A percentile compares a stretch with the other conserved stretches of the same genome.
Conservation (phyloP, 2,329 filamentous ascomycete species). For the Colletotrichum sp. region DNA sequence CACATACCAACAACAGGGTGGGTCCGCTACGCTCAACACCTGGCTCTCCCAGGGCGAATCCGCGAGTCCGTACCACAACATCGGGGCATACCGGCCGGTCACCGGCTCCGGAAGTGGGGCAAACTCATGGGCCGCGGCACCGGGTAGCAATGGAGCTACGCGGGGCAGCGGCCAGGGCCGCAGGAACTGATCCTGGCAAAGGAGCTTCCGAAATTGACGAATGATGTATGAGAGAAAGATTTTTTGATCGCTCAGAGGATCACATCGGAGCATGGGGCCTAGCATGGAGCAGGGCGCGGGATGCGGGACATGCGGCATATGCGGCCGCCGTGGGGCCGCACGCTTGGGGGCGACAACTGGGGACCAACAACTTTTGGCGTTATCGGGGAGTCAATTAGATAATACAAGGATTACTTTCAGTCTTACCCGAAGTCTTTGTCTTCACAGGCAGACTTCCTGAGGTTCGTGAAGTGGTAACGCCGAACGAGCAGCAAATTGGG, state of each 20-base stretch:
- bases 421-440: not conserved
- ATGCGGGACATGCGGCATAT: not conserved
- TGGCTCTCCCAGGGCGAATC: not conserved
- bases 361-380: not conserved
- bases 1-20: not conserved
- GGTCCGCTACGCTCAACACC: not conserved
- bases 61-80: not conserved
- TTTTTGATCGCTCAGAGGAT: not conserved
- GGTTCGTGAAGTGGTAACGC: not conserved
- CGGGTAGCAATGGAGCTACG: slow-evolving; percentile 2
- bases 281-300: not conserved
- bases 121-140: not conserved
- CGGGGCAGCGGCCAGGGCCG: not conserved
- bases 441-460: not conserved
- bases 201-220: not conserved
- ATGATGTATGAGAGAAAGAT: not conserved
- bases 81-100: not conserved
- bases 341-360: not conserved
- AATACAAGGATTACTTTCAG: not conserved
- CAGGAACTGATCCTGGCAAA: not conserved
- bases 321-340: not conserved
- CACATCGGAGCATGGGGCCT: not conserved
- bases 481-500: not conserved
- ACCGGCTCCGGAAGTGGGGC: not conserved
- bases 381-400: not conserved